These are phyloP conservation scores for Solanum lycopersicoides DNA, from an alignment of 257 asterid species.

Conservation along the genomic window DNA sequence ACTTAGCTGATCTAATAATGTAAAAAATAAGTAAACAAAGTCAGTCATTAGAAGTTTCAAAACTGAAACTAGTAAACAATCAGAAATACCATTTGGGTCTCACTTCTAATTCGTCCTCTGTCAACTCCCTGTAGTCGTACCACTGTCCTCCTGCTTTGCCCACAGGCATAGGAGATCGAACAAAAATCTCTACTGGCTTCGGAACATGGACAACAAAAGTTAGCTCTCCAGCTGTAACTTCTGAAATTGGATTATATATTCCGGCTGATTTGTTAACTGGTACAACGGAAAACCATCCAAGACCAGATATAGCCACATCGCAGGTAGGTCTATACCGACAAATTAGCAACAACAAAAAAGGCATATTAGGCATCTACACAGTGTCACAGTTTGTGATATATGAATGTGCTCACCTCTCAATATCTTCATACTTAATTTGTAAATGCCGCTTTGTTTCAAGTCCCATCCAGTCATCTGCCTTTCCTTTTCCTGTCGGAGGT, in stretches of 20 bases:
- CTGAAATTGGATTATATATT: slow-evolving; percentile 22
- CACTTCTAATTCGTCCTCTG: slow-evolving; percentile 60
- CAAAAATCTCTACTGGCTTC: slow-evolving; percentile 85
- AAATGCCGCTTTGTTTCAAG: slow-evolving; percentile 57
- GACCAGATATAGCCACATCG: slow-evolving; percentile 97
- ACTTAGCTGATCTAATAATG: not conserved
- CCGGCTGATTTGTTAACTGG: slow-evolving; percentile 27
- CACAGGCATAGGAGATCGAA: slow-evolving; percentile 78
- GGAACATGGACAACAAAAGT: slow-evolving; percentile 66
- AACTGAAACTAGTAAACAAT: slow-evolving; percentile 2
- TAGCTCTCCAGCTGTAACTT: slow-evolving; percentile 38
- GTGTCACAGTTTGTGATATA: not conserved
- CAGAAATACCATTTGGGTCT: slow-evolving; percentile 91
- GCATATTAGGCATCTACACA: not conserved
- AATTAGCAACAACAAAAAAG: not conserved
- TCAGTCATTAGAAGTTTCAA: not conserved
- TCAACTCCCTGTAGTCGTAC: slow-evolving; percentile 81
- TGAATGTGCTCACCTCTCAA: slow-evolving; percentile 30
- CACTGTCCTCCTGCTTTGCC: slow-evolving; percentile 68
- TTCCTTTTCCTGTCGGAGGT: slow-evolving; percentile 66
- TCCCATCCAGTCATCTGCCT: slow-evolving; percentile 72
- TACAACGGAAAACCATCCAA: slow-evolving; percentile 81
- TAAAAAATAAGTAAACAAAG: not conserved
- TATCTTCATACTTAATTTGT: slow-evolving; percentile 34
- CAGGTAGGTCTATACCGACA: slow-evolving; percentile 61